Evolutionary conservation across 148 eudicot species (phyloP), one percentile per base, ranked within the genome.

Genomic region (Vaccinium myrtillus): DNA sequence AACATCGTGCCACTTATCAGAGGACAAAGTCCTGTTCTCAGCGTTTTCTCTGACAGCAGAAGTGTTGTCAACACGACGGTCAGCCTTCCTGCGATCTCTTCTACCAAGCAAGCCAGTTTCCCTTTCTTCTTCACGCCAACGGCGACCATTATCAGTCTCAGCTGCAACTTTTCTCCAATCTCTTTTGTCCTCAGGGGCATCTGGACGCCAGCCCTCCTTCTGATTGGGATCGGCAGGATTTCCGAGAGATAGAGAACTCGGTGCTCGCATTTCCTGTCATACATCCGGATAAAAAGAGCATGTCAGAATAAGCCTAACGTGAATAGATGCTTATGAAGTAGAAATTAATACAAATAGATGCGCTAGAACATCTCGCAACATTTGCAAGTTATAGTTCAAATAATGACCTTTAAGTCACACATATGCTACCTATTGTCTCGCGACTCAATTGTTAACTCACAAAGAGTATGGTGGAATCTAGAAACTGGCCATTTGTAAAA

Each of bases 121-220:
- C 86, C 99, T 91, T 90, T 97, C 99, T 86, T 97, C 99, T 90
- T 97, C 99, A 58, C 98, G 98, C 99, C 99, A 97, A 81, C 98
- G 98, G 78, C 96, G 92, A 15, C 91, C 90, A 86, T 90, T 88
- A 46, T 96, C 98, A 82, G 88, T 87, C 80, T 97, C 98, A 78
- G 90, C 70, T 36, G 90, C 89, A 81, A 83, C 86, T 88, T 86
- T 94, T 86, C 96, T 91, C 98, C 98, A 94, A 83, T 94, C 99
- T 77, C 88, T 96, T 90, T 91, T 96, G 84, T 94, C 99, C 83
- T 91, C 93, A 59, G 89, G 53, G 1, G 77, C 87, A 79, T 90
- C 92, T 43, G 88, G 67, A 75, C 93, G 91, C 88, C 83, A 89
- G 79, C 87, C 87, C 85, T 93, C 99, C 87, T 97, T 93, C 86